These are phyloP conservation scores for Thuidium tamariscinum DNA, from an alignment of 225 moss, liverwort and hornwort species.

Conservation along the genomic window DNA sequence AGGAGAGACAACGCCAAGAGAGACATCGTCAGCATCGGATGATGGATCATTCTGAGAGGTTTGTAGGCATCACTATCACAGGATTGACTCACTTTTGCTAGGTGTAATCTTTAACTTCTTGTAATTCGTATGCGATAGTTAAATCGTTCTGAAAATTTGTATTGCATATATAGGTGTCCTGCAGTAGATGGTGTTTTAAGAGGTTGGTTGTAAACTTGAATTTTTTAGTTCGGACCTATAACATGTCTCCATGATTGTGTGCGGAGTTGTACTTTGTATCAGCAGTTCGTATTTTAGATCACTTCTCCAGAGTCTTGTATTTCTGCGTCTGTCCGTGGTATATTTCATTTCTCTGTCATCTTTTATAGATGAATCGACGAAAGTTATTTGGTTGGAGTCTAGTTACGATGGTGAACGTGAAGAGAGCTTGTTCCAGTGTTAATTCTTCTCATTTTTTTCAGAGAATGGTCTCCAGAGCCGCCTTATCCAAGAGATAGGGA, in stretches of 20 bases:
- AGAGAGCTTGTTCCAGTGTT: background rate
- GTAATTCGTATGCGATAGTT: background rate
- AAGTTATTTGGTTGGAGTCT: background rate
- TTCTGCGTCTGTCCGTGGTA: background rate
- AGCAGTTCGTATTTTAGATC: background rate
- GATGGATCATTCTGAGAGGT: conserved; percentile 79
- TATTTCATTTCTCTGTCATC: background rate
- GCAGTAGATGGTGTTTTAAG: background rate
- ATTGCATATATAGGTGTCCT: background rate
- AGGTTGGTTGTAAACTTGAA: background rate
- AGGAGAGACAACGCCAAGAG: conserved; percentile 86
- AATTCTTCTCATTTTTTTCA: conserved; percentile 9
- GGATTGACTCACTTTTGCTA: background rate
- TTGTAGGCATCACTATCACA: background rate
- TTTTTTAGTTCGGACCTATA: background rate
- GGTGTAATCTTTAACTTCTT: background rate
- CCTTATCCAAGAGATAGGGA: conserved; percentile 67
- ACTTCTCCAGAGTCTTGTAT: background rate
- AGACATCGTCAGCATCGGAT: conserved; percentile 65
- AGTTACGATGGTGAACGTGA: background rate
- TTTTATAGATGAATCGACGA: background rate
- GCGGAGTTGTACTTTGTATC: background rate
- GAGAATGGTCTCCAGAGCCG: conserved; percentile 82
- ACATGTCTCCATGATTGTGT: background rate
- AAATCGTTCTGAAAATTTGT: background rate